A percentile compares a stretch with the other conserved stretches of the same genome.
phyloP scores from a whole-genome alignment of 2,329 filamentous ascomycete species.

The Ceratocystis lukuohia region DNA sequence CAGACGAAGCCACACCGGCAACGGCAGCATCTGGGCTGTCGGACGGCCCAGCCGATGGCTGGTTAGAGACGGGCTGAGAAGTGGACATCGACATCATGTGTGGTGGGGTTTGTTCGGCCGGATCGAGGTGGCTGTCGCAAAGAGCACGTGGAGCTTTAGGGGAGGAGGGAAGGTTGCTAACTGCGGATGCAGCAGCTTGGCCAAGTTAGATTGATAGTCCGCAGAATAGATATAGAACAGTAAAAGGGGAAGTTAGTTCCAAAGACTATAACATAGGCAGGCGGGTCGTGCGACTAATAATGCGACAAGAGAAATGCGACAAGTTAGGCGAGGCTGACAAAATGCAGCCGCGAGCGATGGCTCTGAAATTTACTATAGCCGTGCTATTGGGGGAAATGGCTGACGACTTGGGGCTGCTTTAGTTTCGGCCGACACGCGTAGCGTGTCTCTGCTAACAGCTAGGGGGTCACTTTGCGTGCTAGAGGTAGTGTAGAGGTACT shows the following conservation, averaged over 20 bases:
- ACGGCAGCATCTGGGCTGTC: conserved; percentile 23
- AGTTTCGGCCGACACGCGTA: conserved; percentile 14
- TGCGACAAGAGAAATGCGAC: conserved; percentile 22
- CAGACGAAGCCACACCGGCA: conserved; percentile 18
- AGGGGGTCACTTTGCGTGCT: neutral
- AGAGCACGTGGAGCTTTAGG: conserved; percentile 19
- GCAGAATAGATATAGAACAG: neutral
- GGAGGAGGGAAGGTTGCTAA: neutral
- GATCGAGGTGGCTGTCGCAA: conserved; percentile 22
- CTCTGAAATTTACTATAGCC: conserved; percentile 8
- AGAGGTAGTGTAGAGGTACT: conserved; percentile 4
- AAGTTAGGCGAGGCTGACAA: conserved; percentile 16
- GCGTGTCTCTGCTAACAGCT: conserved; percentile 12
- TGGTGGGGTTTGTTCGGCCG: conserved; percentile 9
- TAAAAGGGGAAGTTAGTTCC: neutral
- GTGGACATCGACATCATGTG: conserved; percentile 13
- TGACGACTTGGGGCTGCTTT: neutral
- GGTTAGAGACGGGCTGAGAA: conserved; percentile 3
- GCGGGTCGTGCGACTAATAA: conserved; percentile 31
- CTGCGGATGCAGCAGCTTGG: neutral
- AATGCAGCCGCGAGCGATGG: conserved; percentile 10
- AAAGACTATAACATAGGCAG: conserved; percentile 24
- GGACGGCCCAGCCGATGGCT: neutral
- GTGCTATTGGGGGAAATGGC: neutral
- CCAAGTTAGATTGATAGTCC: neutral